Base-by-base conservation (phyloP, 805 yeast species). In the Saccharomycopsis fodiens region DNA sequence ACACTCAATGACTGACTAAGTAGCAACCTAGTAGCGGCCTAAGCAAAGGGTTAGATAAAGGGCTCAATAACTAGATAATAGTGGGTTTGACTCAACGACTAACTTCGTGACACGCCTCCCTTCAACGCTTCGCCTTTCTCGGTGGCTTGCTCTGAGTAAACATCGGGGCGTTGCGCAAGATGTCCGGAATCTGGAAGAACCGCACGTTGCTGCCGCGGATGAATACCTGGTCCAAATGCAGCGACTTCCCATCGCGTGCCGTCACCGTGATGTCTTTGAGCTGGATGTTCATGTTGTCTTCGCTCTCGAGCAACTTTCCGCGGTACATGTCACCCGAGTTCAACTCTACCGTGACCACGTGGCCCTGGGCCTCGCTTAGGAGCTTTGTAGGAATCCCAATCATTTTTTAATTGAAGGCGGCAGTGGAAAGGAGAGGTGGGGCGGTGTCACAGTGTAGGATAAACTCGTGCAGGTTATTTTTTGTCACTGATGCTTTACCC, bases 281-380 rank as follows among this genome's bases (percentile, higher is more conserved):
- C 50, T 89, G 94, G 21, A 91, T 78, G 60, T 91, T 91, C 97
- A 91, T 93, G 62, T 83, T 89, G 57, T 91, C 97, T 64, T 91
- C 96, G 62, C 82, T 81, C 57, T 84, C 96, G 3, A 82, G 60
- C 39, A 91, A 72, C 59, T 83, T 87, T 1, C 98, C 98, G 31
- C 95, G 71, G 59, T 91, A 91, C 0, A 84, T 76, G 52, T 84
- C 89, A 1, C 97, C 97, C 0, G 88, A 79, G 21, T 76, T 75
- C 43, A 91, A 74, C 61, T 91, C 98, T 15, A 91, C 61, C 1
- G 94, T 78, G 6, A 91, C 79, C 2, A 79, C 67, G 59, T 91
- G 97, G 40, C 97, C 96, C 69, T 82, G 84, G 6, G 96, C 85
- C 64, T 89, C 98, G 59, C 78, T 84, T 41, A 91, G 70, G 21